Evolutionary conservation across 805 yeast species (phyloP), one percentile per base, ranked within the genome.

Genomic region (Ogataea siamensis): DNA sequence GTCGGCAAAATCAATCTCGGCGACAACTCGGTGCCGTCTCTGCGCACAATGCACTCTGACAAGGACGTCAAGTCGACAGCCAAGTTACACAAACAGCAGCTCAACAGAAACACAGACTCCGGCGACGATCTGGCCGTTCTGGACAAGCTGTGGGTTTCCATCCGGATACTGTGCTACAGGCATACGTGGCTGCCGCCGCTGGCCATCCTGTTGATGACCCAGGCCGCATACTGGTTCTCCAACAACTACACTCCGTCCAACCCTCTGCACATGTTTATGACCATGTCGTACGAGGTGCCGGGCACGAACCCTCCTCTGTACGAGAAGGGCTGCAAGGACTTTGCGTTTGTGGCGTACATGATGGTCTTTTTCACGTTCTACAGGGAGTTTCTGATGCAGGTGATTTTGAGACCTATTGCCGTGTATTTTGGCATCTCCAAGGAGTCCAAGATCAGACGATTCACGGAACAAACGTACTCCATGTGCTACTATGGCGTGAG

Each of bases 381-480:
- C 48, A 78, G 99, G 54, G 99, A 93, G 63, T 91, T 93, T 57
- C 56, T 78, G 48, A 88, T 93, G 98, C 89, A 88, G 59, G 68
- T 76, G 22, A 53, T 87, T 1, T 74, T 93, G 42, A 71, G 71
- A 51, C 98, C 98, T 6, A 45, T 86, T 23, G 91, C 96, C 2
- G 26, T 21, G 7, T 39, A 43, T 23, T 67, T 60, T 28, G 87
- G 87, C 1, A 55, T 87, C 25, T 67, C 49, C 26, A 65, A 64
- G 38, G 73, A 70, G 42, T 69, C 70, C 14, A 89, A 86, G 61
- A 60, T 78, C 28, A 76, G 74, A 45, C 76, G 99, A 60, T 88
- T 91, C 63, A 78, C 87, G 81, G 99, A 93, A 63, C 99, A 93
- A 67, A 73, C 88, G 6, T 93, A 91, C 58, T 76, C 91, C 2